Base-by-base conservation (phyloP, 495 filamentous ascomycete species). In the Penicillium goetzii region DNA sequence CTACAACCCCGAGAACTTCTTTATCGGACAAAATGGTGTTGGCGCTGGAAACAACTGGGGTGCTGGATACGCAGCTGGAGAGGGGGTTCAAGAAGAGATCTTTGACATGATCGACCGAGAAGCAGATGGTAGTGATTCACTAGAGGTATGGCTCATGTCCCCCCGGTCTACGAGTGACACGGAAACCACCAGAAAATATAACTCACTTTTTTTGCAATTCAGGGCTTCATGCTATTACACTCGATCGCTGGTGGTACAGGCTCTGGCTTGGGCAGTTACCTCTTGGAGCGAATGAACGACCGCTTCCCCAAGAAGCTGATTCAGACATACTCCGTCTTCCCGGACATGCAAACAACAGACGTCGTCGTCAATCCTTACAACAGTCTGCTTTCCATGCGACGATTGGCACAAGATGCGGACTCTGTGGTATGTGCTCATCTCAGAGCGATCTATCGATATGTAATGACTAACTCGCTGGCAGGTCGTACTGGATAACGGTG, bases 91-190 rank as follows among this genome's bases (percentile, higher is more conserved):
- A 65, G 95, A 99, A 72, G 95, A 98, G 74, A 91, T 99, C 58
- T 91, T 98, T 82, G 95, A 99, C 74, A 99, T 99, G 93, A 97
- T 99, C 68, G 96, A 99, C 75, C 90, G 95, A 59, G 95, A 99
- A 76, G 95, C 95, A 19, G 95, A 99, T 76, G 95, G 95, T 23
- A 97, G 93, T 78, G 95, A 99, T 73, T 97, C 93, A 38, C 81
- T 99, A 25, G 95, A 99, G 82, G 90, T 92, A 76, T 33, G 68
- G 38, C 41, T 41, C 28, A 51, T 41, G 19, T 17, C 26, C 51
- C 40, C 12, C 1, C 4, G 14, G 4, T 28, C 25, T 30, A 51
- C 15, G 14, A 6, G 25, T 51, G 10, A 17, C 14, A 30, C 14
- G 12, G 14, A 30, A 51, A 25, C 32, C n/a, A 12, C 30, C 30